phyloP scores from a whole-genome alignment of 768 basidiomycete genomes.

The Ramaria sp. region DNA sequence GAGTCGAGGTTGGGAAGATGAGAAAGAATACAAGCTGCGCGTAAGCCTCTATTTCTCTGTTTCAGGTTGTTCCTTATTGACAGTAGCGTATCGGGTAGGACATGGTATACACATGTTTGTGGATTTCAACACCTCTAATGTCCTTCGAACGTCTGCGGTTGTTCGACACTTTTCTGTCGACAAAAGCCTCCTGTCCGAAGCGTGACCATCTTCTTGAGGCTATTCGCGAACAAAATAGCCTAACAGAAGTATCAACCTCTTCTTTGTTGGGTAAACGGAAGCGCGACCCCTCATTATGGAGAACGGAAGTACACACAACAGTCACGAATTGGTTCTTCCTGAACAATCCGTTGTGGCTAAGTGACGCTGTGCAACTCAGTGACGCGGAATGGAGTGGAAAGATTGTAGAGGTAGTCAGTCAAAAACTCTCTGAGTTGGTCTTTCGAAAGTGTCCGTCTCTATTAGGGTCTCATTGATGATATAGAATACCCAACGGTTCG shows the following conservation, averaged over 20 bases:
- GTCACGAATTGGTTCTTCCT: constrained; percentile 22
- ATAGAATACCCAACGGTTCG: constrained; percentile 27
- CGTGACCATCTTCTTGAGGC: background rate
- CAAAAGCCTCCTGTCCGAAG: background rate
- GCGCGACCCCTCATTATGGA: background rate
- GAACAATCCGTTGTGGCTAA: constrained; percentile 43
- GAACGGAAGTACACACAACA: background rate
- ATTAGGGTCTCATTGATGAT: background rate
- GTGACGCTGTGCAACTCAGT: constrained; percentile 32
- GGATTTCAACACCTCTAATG: background rate
- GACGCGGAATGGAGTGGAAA: constrained; percentile 31
- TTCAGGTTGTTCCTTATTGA: background rate
- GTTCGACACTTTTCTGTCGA: background rate
- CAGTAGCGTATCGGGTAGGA: background rate
- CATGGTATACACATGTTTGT: constrained; percentile 1
- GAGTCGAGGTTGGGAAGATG: constrained; percentile 28
- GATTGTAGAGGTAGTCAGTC: constrained; percentile 35
- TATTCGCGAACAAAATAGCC: background rate
- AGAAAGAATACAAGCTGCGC: constrained; percentile 11
- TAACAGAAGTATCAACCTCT: background rate
- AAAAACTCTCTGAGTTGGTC: constrained; percentile 32
- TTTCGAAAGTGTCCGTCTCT: background rate
- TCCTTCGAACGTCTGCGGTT: background rate
- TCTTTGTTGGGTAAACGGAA: constrained; percentile 4
- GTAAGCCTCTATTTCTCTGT: background rate